Evolutionary conservation across 805 yeast genomes (phyloP), one percentile per base, ranked within the genome.

Genomic region (Candida sphagnicola): DNA sequence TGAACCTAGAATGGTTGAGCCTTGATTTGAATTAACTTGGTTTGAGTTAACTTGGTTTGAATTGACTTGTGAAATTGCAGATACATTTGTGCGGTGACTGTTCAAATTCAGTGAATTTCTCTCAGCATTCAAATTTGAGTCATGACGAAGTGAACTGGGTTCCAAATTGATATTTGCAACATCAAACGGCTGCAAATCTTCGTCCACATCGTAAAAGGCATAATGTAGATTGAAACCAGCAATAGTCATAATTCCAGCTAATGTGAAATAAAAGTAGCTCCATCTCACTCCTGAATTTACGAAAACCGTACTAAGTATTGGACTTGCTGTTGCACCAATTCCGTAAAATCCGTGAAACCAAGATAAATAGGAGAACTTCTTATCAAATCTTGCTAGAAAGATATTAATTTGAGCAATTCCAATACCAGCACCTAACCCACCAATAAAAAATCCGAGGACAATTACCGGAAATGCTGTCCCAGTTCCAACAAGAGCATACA

Each of bases 301-400:
- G 38, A 51, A 41, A 5, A 42, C 28, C 5, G 59, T 53, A n/a
- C 54, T 56, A 10, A 54, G 35, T 18, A 56, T 40, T 6, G 60
- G 60, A 8, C 62, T 50, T 4, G 51, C 40, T 4, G 60, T 50
- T 15, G 60, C 60, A 3, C 59, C 59, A 5, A 50, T 33, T 1
- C 60, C 60, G 37, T 54, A 55, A 3, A 43, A 31, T 1, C 56
- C 57, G 39, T 55, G 60, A 28, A 45, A 45, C 32, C 37, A 48
- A 4, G 51, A 44, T 26, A 55, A 43, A 30, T 47, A 47, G 24
- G 41, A 34, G 13, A 52, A 42, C 5, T 41, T 38, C 37, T 45
- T 44, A 23, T 48, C 52, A 24, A 54, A 40, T 15, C 50, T 39
- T n/a, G 54, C 30, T 8, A 53, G 29, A 37, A 53, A 54, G 17